These are phyloP conservation scores for Solanum dulcamara DNA, from an alignment of 257 asterid species.

Conservation along the genomic window DNA sequence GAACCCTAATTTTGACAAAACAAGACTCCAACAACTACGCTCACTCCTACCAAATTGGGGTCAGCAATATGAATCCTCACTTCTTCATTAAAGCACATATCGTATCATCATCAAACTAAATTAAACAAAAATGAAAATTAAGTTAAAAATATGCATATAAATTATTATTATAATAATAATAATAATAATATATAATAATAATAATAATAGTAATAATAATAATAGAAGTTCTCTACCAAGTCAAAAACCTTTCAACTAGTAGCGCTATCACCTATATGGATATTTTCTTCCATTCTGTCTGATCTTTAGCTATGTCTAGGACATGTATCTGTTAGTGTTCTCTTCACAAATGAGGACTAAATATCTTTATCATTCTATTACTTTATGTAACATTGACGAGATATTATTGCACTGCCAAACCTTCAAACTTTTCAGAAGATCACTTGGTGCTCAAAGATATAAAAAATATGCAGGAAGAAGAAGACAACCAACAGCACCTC, in stretches of 20 bases:
- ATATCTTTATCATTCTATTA: neutral
- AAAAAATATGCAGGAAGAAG: neutral
- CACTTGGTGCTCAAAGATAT: neutral
- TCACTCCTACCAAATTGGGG: neutral
- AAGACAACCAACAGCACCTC: constrained; percentile 41
- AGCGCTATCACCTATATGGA: neutral
- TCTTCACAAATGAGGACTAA: neutral
- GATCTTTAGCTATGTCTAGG: neutral
- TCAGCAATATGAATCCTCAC: neutral
- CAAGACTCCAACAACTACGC: neutral
- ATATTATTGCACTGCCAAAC: neutral
- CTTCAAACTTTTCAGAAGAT: neutral
- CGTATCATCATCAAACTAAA: neutral
- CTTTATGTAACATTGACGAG: neutral
- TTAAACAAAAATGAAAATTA: neutral
- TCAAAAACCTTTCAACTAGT: neutral
- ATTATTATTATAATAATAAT: neutral
- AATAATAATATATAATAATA: neutral
- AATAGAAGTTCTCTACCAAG: neutral
- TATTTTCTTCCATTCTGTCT: neutral
- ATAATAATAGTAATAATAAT: neutral
- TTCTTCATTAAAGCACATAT: neutral
- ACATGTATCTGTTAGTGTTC: neutral
- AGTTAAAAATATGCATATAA: neutral
- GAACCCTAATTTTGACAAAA: neutral